Base-by-base conservation (phyloP, 768 basidiomycete genomes). In the Mycena filopes region DNA sequence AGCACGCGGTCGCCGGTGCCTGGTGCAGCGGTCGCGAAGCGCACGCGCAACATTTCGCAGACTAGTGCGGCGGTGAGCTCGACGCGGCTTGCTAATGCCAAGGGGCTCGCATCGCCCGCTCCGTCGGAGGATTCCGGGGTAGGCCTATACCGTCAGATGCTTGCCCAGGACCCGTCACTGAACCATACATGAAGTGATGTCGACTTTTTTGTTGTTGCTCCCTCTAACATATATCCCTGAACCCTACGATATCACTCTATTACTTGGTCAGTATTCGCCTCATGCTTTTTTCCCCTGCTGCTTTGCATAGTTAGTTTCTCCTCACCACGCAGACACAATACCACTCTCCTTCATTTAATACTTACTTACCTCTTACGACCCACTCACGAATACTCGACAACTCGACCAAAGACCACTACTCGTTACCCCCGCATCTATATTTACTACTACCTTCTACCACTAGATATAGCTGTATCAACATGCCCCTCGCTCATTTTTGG, bases 101-200 rank as follows among this genome's bases (percentile, higher is more conserved):
- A 84, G 74, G 78, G 81, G 20, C 75, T 90, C 13, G 79, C 85
- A 20, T 93, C 92, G 7, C 92, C 93, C 62, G 90, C 89, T 49
- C 92, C 90, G 20, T 86, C 89, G 29, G 89, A 91, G 71, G 93
- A 94, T 75, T 95, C 93, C 55, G 92, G 91, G 68, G 91, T 95
- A 67, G 92, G 90, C 69, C 77, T 95, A 74, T 93, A 94, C 81
- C 89, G 91, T 66, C 90, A 92, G 77, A 87, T 94, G 76, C 83
- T 94, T 72, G 89, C 87, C 55, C 86, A 92, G 67, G 90, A 94
- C 73, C 89, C 88, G 43, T 87, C 89, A 66, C 80, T 94, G 75
- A 85, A 84, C 70, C 77, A 78, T 71, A 51, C 74, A 72, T 80
- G 70, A 80, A 76, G 68, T 70, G 67, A 73, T 55, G 13, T 70